Evolutionary conservation across 305 asterid genomes (phyloP).

Genomic region (Fraxinus greggii): DNA sequence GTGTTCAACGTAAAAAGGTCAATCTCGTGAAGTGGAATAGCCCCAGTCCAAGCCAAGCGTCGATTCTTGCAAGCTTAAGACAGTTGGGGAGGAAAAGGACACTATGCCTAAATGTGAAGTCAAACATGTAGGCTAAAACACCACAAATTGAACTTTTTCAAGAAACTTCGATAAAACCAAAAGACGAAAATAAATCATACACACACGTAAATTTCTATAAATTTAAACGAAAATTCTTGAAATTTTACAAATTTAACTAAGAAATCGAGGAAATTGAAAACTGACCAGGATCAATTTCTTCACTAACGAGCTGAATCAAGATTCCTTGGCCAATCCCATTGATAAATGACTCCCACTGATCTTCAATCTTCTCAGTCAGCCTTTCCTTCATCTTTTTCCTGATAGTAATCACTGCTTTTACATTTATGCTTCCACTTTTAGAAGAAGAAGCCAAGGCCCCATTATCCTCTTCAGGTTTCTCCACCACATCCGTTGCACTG

Average conservation of each 20-base stretch:
- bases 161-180: not conserved
- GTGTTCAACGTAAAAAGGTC: not conserved
- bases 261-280: not conserved
- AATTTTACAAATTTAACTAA: not conserved
- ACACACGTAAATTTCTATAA: not conserved
- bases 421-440: constrained; percentile 41
- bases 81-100: not conserved
- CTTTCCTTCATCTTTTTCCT: constrained; percentile 78
- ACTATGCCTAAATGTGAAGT: not conserved
- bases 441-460: constrained; percentile 33
- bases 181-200: not conserved
- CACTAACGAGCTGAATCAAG: constrained; percentile 69
- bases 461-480: constrained; percentile 35
- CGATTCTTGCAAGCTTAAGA: not conserved
- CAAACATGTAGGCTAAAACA: not conserved
- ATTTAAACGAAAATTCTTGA: not conserved
- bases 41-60: not conserved
- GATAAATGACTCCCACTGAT: constrained; percentile 65
- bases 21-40: not conserved
- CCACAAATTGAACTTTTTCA: not conserved
- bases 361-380: constrained; percentile 60
- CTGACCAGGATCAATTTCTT: constrained; percentile 64
- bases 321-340: constrained; percentile 85
- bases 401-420: constrained; percentile 70
- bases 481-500: constrained; percentile 34